Evolutionary conservation across 768 basidiomycete species (phyloP).

Genomic region (Boletus huronensis): DNA sequence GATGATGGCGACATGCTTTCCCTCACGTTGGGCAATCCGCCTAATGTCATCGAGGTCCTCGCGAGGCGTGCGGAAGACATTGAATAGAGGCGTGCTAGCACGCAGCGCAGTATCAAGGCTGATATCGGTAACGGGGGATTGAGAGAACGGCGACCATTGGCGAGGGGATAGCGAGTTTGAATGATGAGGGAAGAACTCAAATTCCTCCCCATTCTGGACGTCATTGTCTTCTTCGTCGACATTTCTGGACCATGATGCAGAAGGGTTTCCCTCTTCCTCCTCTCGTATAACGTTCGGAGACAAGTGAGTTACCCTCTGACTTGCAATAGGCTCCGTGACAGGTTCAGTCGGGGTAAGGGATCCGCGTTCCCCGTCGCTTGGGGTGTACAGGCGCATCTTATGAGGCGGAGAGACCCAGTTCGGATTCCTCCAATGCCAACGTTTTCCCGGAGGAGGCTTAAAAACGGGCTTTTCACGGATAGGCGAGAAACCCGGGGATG

Average conservation of each 20-base stretch:
- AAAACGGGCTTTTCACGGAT: constrained; percentile 19
- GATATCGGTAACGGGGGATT: constrained; percentile 22
- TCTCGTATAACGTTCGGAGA: constrained; percentile 5
- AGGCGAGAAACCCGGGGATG: constrained; percentile 15
- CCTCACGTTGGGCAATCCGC: constrained; percentile 29
- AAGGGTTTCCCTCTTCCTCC: constrained; percentile 6
- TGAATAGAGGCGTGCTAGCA: constrained; percentile 33
- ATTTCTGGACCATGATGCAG: constrained; percentile 8
- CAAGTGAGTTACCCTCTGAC: not conserved
- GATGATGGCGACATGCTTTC: constrained; percentile 32
- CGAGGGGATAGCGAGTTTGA: constrained; percentile 24
- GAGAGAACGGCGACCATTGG: constrained; percentile 27
- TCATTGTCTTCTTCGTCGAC: constrained; percentile 10
- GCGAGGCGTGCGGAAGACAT: constrained; percentile 31
- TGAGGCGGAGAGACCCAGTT: constrained; percentile 34
- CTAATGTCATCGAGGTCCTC: constrained; percentile 25
- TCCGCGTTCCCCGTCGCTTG: constrained; percentile 18
- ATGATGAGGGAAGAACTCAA: constrained; percentile 12
- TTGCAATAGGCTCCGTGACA: constrained; percentile 18
- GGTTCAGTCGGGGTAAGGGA: constrained; percentile 33
- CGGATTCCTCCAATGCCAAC: constrained; percentile 35
- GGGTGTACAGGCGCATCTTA: constrained; percentile 25
- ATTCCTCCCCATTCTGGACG: constrained; percentile 4
- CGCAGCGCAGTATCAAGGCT: constrained; percentile 26
- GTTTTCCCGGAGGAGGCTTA: constrained; percentile 27